phyloP scores from a whole-genome alignment of 2,329 filamentous ascomycete species.

The Trichoderma hamatum region DNA sequence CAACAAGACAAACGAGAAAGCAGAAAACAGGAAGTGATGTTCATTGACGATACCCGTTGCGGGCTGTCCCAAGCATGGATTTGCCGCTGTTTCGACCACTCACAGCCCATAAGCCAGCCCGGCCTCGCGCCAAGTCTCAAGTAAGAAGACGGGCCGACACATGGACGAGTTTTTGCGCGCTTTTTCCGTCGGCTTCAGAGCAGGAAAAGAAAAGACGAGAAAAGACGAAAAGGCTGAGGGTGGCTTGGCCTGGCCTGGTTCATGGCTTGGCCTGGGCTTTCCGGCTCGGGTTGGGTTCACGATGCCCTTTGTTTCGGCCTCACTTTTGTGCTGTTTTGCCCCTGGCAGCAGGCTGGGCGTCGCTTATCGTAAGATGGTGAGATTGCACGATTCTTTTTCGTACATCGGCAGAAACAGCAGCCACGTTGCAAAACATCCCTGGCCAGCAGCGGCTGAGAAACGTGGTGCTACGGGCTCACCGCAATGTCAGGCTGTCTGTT shows the following conservation, averaged over 20 bases:
- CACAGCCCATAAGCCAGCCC: background rate
- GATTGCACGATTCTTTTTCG: background rate
- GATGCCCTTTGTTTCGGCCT: slow-evolving; percentile 11
- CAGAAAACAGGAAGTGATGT: background rate
- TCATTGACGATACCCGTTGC: background rate
- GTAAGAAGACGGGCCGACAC: slow-evolving; percentile 24
- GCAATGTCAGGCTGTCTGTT: background rate
- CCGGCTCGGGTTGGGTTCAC: background rate
- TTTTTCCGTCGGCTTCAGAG: slow-evolving; percentile 15
- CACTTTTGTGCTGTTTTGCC: background rate
- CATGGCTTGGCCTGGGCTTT: too few species aligned
- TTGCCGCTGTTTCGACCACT: slow-evolving; percentile 5
- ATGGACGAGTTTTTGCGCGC: slow-evolving; percentile 21
- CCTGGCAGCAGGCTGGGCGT: background rate
- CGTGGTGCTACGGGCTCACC: slow-evolving; percentile 7
- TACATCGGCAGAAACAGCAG: slow-evolving; percentile 6
- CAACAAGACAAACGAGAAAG: background rate
- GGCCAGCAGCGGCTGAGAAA: background rate
- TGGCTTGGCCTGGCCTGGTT: background rate
- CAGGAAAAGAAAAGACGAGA: background rate
- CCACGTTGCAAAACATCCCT: slow-evolving; percentile 15
- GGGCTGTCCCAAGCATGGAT: background rate
- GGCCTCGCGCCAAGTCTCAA: slow-evolving; percentile 24
- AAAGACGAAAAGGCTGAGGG: background rate
- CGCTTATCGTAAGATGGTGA: slow-evolving; percentile 10